Evolutionary conservation across 495 filamentous ascomycete genomes (phyloP).

Genomic region (Bacidia gigantensis): DNA sequence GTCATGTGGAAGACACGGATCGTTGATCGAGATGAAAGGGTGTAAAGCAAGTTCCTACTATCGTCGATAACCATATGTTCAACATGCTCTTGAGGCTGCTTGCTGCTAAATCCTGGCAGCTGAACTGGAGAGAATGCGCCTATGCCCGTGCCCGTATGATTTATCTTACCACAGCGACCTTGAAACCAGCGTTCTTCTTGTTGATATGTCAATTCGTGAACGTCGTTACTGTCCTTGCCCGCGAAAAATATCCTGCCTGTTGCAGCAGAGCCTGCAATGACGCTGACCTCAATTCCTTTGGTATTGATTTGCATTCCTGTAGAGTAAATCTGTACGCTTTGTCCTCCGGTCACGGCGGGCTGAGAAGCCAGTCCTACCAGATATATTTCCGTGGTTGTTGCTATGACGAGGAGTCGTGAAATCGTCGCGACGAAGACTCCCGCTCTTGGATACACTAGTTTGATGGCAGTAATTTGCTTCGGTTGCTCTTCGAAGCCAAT

Average conservation of each 20-base stretch:
- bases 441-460: conserved; percentile 59
- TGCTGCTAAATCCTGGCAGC: conserved; percentile 32
- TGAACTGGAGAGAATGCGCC: conserved; percentile 48
- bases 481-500: conserved; percentile 83
- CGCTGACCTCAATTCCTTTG: conserved; percentile 55
- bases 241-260: conserved; percentile 85
- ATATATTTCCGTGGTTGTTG: conserved; percentile 70
- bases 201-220: conserved; percentile 90
- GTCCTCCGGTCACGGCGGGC: conserved; percentile 45
- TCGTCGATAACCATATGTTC: conserved; percentile 76
- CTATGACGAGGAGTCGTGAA: conserved; percentile 74
- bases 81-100: conserved; percentile 43
- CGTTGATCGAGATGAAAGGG: conserved; percentile 69
- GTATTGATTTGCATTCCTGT: conserved; percentile 67
- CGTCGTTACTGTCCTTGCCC: conserved; percentile 63
- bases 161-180: conserved; percentile 64
- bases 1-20: conserved; percentile 77
- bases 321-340: conserved; percentile 61
- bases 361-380: conserved; percentile 64
- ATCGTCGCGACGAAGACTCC: conserved; percentile 77
- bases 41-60: conserved; percentile 74
- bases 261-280: conserved; percentile 60
- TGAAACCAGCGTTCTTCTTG: conserved; percentile 95
- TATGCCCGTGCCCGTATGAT: conserved; percentile 70
- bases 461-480: conserved; percentile 73